These are phyloP conservation scores for Pseudocercospora musae DNA, from an alignment of 2,329 filamentous ascomycete genomes.

Conservation along the genomic window DNA sequence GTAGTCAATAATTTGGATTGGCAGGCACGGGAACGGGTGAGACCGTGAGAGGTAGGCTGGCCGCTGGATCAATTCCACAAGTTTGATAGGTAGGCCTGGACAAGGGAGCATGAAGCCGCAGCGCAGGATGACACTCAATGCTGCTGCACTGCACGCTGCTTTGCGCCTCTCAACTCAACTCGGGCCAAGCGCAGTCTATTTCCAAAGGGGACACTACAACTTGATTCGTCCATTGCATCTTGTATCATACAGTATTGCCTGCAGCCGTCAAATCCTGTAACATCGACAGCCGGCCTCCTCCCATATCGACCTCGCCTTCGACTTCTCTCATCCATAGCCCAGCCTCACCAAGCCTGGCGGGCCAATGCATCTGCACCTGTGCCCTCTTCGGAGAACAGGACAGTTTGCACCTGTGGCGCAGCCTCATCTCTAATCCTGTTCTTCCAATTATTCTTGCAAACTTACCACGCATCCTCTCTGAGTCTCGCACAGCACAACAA, in stretches of 20 bases:
- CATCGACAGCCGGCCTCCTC: neutral
- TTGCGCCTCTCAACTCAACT: neutral
- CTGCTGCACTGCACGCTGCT: neutral
- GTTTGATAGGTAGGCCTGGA: neutral
- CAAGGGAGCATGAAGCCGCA: neutral
- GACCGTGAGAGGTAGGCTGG: no score
- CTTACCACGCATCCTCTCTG: no score
- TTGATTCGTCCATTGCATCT: neutral
- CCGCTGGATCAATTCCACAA: neutral
- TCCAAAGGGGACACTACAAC: neutral
- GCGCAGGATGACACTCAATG: neutral
- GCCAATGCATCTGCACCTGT: no score
- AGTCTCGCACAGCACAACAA: no score
- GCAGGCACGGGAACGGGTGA: no score
- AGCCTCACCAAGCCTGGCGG: neutral
- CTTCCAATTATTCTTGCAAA: no score
- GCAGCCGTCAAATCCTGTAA: no score
- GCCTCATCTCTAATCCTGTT: no score
- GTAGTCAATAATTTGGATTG: neutral
- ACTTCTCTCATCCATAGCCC: neutral
- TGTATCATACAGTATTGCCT: no score
- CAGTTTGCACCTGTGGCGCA: no score
- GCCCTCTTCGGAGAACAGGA: no score
- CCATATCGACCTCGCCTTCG: neutral
- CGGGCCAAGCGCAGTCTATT: neutral